A percentile compares a stretch with the other conserved stretches of the same genome.
phyloP scores from a whole-genome alignment of 495 filamentous ascomycete genomes.

The Talaromyces thailandensis region DNA sequence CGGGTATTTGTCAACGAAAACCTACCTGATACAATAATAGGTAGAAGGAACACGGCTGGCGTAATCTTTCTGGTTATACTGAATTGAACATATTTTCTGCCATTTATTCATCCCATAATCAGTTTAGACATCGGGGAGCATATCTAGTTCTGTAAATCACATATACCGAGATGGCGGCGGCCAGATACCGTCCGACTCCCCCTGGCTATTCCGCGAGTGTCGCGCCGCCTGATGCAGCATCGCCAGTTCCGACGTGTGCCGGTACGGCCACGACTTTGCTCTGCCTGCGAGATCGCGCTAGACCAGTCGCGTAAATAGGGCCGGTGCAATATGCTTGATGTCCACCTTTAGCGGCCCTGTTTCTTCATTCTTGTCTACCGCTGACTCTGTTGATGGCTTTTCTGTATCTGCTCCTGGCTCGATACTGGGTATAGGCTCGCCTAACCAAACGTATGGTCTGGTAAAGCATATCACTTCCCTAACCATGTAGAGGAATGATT shows the following conservation, averaged over 20 bases:
- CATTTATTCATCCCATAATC: not conserved
- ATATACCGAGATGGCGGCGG: constrained; percentile 9
- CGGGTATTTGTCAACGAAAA: not conserved
- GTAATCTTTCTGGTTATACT: not conserved
- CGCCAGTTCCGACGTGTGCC: constrained; percentile 8
- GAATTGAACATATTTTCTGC: not conserved
- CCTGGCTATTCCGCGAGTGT: not conserved
- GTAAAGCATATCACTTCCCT: constrained; percentile 7
- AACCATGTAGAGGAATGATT: constrained; percentile 11
- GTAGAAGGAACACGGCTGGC: not conserved
- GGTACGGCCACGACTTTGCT: constrained; percentile 10
- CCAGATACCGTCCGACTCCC: constrained; percentile 9
- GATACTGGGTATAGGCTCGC: constrained; percentile 1
- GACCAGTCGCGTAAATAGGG: constrained; percentile 9
- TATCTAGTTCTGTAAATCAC: not conserved
- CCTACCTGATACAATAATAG: not conserved
- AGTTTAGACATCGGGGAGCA: not conserved
- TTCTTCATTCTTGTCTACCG: not conserved
- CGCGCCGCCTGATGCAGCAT: constrained; percentile 8
- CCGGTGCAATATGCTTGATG: constrained; percentile 13
- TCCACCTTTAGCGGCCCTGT: constrained; percentile 7
- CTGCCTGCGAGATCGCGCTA: constrained; percentile 10
- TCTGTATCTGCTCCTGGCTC: constrained; percentile 5
- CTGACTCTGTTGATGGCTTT: not conserved
- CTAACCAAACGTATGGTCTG: constrained; percentile 6